These are phyloP conservation scores for Aspergillus diversus DNA, from an alignment of 495 filamentous ascomycete species.

Conservation along the genomic window DNA sequence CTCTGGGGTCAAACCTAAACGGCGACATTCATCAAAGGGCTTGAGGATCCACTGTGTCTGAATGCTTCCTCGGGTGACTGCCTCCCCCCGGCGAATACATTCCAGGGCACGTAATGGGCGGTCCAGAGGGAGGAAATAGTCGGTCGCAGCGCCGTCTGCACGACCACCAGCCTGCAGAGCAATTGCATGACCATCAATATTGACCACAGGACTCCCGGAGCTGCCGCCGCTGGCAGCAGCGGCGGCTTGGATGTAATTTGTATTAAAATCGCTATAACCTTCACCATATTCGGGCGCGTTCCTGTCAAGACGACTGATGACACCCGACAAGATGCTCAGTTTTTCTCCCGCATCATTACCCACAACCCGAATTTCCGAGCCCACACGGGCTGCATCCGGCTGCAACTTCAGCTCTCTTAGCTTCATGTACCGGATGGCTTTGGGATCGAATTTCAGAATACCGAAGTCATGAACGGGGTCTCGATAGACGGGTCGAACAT, in stretches of 20 bases:
- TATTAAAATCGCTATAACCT: slow-evolving; percentile 99
- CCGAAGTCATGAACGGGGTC: slow-evolving; percentile 99
- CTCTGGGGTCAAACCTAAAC: slow-evolving; percentile 80
- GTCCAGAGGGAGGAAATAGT: slow-evolving; percentile 96
- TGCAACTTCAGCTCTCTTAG: slow-evolving; percentile 77
- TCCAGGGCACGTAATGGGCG: slow-evolving; percentile 82
- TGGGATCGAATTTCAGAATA: slow-evolving; percentile 92
- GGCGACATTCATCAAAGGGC: slow-evolving; percentile 95
- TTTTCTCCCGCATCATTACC: slow-evolving; percentile 99
- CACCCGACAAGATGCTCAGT: slow-evolving; percentile 94
- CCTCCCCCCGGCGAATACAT: slow-evolving; percentile 75
- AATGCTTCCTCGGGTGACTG: slow-evolving; percentile 88
- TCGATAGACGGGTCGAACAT: slow-evolving; percentile 96
- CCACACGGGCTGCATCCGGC: slow-evolving; percentile 88
- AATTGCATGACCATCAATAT: slow-evolving; percentile 89
- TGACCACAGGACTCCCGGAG: slow-evolving; percentile 96
- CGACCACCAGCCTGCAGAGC: slow-evolving; percentile 94
- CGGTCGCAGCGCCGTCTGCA: slow-evolving; percentile 91
- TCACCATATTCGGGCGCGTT: slow-evolving; percentile 99
- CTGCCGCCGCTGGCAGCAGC: slow-evolving; percentile 95
- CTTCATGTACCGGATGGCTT: slow-evolving; percentile 94
- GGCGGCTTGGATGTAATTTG: slow-evolving; percentile 98
- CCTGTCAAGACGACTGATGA: slow-evolving; percentile 92
- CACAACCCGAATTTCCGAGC: slow-evolving; percentile 92
- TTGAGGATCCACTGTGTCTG: slow-evolving; percentile 97